Evolutionary conservation across 306 rosid genomes (phyloP), one percentile per base, ranked within the genome.

Genomic region (Spatholobus suberectus): DNA sequence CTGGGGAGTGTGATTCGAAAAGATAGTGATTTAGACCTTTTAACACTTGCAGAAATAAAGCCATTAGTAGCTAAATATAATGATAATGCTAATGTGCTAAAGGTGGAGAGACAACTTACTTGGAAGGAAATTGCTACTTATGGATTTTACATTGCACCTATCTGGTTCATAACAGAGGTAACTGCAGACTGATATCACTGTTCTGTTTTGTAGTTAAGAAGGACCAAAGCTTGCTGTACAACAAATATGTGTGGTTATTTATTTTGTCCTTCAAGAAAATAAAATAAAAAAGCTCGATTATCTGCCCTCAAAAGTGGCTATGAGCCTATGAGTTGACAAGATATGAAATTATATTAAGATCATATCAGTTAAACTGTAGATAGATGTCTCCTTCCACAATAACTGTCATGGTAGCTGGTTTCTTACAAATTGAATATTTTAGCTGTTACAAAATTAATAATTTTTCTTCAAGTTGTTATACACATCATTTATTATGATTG

Each of bases 111-210:
- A 81, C 88, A 78, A 32, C 93, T 87, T 44, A 86, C 97, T 9
- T 12, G 88, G 32, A 86, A 83, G 84, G 92, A 96, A 90, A 81
- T 96, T 78, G 99, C 98, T 76, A 73, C 73, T 6, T 92, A 88
- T 84, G 99, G 99, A 74, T 92, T 94, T 85, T 96, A 90, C 92
- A 82, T 96, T 78, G 99, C 99, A n/a, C 99, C 99, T 10, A 86
- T 96, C 83, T 96, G 99, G 99, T 96, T 96, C 80, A 20, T 90
- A 68, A 94, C 99, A 17, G 99, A 96, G 97, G 99, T 91, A 59
- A 69, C 82, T 66, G 76, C n/a, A 82, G 58, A 81, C 29, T 77
- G 41, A 52, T 29, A 15, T 43, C 43, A n/a, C 65, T 24, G 18
- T 78, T 27, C 71, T 49, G 70, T 47, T n/a, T n/a, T n/a, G n/a